Evolutionary conservation across 2,329 filamentous ascomycete genomes (phyloP).

Genomic region (Dactylellina leptospora): DNA sequence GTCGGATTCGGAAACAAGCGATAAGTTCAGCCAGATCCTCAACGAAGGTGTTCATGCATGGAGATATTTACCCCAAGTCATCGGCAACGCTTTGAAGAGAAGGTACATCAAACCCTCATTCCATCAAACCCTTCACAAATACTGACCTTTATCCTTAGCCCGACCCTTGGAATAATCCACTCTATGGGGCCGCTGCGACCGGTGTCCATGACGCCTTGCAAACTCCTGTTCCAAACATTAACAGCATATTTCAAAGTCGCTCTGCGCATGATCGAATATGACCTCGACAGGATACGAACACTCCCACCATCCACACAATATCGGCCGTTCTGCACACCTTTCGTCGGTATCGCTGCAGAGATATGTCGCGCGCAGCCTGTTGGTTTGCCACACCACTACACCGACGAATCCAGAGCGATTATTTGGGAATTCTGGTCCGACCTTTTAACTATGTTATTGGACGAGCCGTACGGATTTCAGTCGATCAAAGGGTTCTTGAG

Average conservation of each 20-base stretch:
- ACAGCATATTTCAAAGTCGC: constrained; percentile 37
- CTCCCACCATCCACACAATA: not conserved
- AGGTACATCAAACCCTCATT: constrained; percentile 11
- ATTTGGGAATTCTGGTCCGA: constrained; percentile 38
- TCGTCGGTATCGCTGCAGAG: constrained; percentile 17
- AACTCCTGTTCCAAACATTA: constrained; percentile 33
- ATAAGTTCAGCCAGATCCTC: constrained; percentile 24
- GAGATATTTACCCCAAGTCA: constrained; percentile 39
- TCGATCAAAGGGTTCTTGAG: constrained; percentile 52
- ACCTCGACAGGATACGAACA: constrained; percentile 16
- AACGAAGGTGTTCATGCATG: constrained; percentile 48
- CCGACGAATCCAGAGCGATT: constrained; percentile 22
- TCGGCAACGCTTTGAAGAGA: constrained; percentile 28
- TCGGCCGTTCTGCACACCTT: constrained; percentile 18
- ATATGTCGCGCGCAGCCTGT: constrained; percentile 39
- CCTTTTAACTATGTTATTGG: constrained; percentile 47
- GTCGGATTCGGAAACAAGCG: constrained; percentile 22
- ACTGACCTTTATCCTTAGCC: constrained; percentile 11
- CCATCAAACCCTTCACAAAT: not conserved
- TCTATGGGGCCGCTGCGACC: constrained; percentile 37
- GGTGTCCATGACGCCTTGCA: constrained; percentile 7
- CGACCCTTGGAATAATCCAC: constrained; percentile 31
- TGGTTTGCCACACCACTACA: constrained; percentile 34
- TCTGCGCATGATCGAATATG: constrained; percentile 34
- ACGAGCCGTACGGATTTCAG: constrained; percentile 54